A percentile compares a stretch with the other conserved stretches of the same genome.
Conservation (phyloP, 2,329 filamentous ascomycete genomes). For the Aspergillus niger region DNA sequence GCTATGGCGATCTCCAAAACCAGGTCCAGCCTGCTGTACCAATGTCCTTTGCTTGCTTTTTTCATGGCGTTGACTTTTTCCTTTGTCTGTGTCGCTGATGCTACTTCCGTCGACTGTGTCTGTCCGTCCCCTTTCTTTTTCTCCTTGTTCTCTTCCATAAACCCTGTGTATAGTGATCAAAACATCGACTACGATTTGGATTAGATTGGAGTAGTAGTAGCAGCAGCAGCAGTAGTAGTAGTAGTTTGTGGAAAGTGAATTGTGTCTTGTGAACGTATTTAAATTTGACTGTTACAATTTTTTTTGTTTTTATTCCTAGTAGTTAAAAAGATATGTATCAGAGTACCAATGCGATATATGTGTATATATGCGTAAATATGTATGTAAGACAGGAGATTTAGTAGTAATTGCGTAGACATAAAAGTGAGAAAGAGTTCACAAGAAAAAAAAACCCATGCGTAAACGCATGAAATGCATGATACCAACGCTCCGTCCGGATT, state of each 20-base stretch:
- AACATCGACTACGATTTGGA: slow-evolving; percentile 8
- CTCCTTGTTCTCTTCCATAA: slow-evolving; percentile 16
- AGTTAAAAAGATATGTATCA: no score
- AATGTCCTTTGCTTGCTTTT: slow-evolving; percentile 21
- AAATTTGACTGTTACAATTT: no score
- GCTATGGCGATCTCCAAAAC: slow-evolving; percentile 7
- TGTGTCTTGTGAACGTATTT: neutral
- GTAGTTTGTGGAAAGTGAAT: neutral
- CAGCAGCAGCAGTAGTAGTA: neutral
- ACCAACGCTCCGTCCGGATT: neutral
- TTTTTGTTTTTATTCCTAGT: no score
- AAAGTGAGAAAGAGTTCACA: neutral
- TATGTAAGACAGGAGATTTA: neutral
- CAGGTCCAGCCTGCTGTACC: slow-evolving; percentile 16
- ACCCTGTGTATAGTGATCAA: slow-evolving; percentile 23
- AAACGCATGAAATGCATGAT: neutral
- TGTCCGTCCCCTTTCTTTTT: slow-evolving; percentile 24
- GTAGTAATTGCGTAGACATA: neutral
- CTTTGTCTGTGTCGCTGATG: slow-evolving; percentile 19
- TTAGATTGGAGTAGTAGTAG: neutral
- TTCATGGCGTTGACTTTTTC: slow-evolving; percentile 39
- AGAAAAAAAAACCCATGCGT: neutral
- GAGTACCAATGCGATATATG: no score
- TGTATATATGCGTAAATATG: no score
- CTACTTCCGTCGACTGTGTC: neutral